Base-by-base conservation (phyloP, 257 asterid species). In the Solanum habrochaites region DNA sequence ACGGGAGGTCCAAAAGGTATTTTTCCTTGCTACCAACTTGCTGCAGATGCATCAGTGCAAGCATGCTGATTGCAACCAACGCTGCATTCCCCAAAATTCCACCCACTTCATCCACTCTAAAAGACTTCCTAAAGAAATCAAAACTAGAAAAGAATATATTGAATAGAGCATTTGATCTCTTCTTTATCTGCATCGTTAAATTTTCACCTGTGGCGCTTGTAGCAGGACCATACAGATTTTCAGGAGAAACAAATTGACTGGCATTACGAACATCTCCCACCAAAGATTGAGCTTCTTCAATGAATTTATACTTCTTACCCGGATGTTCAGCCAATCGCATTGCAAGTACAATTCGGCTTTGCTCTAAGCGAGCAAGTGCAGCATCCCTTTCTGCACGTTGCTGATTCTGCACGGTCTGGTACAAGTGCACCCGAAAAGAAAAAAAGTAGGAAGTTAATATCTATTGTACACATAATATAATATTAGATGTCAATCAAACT, bases 241-340 rank as follows among this genome's bases (percentile, higher is more conserved):
- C 96, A 6, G 96, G 90, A 52, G 97, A 91, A 86, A 92, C 90
- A 49, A 94, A 91, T 25, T 88, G 93, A 73, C 94, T 88, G 27
- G 95, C 95, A 82, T 94, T 94, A 72, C 89, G 87, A 25, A 96
- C 99, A 86, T 94, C 97, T 82, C 97, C 98, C 42, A 96, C 96
- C 89, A 96, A 94, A 78, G 96, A 97, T 52, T 89, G 95, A 80
- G 99, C 99, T 90, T 97, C 99, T 86, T 97, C 98, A 13, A 97
- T 96, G 92, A 97, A 98, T 90, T 95, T 93, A 92, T 92, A 95
- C 75, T 93, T 95, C 93, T 94, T 92, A 12, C 99, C 99, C 77
- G 93, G 98, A 89, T 97, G 99, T 82, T 95, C 99, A n/a, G 98
- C 98, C 93, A 97, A 91, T 90, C 97, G 92, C 98, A 95, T 92